Conservation (phyloP, 441 rosid genomes). For the Syzygium syzygioides region DNA sequence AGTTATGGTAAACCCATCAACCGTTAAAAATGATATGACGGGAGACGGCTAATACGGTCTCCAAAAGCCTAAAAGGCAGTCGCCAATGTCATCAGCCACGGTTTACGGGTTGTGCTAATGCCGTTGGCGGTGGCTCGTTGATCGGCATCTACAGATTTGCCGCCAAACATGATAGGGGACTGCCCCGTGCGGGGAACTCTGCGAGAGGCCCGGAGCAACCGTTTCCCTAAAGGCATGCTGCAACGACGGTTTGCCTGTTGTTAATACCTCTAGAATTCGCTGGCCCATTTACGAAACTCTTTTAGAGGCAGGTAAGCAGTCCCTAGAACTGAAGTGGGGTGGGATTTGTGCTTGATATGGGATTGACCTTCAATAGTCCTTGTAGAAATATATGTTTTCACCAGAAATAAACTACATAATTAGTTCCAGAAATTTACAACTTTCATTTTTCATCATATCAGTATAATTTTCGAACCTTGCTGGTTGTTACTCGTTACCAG, state of each 20-base stretch:
- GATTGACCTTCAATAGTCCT: neutral
- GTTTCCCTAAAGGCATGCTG: neutral
- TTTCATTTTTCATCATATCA: neutral
- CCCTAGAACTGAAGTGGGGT: neutral
- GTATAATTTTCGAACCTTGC: neutral
- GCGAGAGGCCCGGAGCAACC: neutral
- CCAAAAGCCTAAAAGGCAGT: neutral
- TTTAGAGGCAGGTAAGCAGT: neutral
- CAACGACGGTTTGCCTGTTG: neutral
- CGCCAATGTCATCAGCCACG: neutral
- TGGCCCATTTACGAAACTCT: neutral
- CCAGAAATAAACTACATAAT: neutral
- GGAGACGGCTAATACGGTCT: neutral
- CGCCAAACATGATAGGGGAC: neutral
- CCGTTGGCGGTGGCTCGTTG: neutral
- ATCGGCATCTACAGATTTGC: neutral
- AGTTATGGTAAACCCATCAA: neutral
- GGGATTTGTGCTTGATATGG: neutral
- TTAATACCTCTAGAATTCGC: neutral
- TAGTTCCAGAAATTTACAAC: neutral
- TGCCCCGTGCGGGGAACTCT: neutral
- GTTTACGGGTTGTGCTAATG: neutral
- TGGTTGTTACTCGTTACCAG: neutral
- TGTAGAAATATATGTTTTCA: neutral
- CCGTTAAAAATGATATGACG: neutral